phyloP scores from a whole-genome alignment of 2,329 filamentous ascomycete species.

The Orbilia javanica region DNA sequence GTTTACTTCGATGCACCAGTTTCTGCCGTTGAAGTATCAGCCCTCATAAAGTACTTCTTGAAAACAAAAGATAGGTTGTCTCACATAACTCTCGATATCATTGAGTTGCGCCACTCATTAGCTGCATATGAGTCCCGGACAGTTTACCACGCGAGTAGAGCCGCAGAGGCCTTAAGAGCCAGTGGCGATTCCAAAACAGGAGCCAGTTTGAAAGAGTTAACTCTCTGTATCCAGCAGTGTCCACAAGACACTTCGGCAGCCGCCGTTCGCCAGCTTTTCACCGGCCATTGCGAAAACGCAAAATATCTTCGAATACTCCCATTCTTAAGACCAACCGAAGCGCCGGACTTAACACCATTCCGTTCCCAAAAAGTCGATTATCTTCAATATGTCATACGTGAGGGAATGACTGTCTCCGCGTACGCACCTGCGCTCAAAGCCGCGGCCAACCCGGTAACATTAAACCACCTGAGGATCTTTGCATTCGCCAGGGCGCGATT shows the following conservation, averaged over 20 bases:
- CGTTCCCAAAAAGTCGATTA: not conserved
- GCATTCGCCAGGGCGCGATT: slow-evolving; percentile 6
- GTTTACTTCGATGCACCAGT: slow-evolving; percentile 35
- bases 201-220: slow-evolving; percentile 18
- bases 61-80: slow-evolving; percentile 29
- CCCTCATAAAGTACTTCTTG: slow-evolving; percentile 37
- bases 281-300: slow-evolving; percentile 20
- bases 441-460: not conserved
- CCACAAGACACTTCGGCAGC: not conserved
- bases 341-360: slow-evolving; percentile 8
- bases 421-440: slow-evolving; percentile 13
- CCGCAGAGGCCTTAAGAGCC: slow-evolving; percentile 6
- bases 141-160: slow-evolving; percentile 17
- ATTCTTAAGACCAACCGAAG: not conserved
- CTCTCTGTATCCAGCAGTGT: slow-evolving; percentile 17
- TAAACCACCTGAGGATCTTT: slow-evolving; percentile 3
- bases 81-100: slow-evolving; percentile 32
- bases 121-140: slow-evolving; percentile 44
- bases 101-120: slow-evolving; percentile 13
- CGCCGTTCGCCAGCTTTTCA: slow-evolving; percentile 15
- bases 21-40: slow-evolving; percentile 8
- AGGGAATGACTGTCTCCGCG: not conserved
- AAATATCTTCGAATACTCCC: slow-evolving; percentile 23
- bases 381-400: slow-evolving; percentile 23
- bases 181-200: not conserved